Evolutionary conservation across 352 stramenopile species (phyloP).

Genomic region (Phytophthora cactorum): DNA sequence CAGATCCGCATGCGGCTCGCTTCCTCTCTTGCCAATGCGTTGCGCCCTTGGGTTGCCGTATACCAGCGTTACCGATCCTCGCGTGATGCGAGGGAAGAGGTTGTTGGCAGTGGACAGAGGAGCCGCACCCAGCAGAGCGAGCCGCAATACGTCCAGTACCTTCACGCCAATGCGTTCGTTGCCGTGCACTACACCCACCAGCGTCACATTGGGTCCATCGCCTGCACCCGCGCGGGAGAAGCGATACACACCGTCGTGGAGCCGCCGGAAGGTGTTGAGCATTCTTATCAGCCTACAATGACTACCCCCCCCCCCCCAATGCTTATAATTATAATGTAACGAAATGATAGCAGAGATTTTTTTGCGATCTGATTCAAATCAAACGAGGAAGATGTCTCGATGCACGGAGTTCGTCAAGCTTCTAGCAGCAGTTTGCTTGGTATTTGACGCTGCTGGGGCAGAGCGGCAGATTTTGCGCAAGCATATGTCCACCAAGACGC

Average conservation of each 20-base stretch:
- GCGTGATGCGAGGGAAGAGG: constrained; percentile 36
- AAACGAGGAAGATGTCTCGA: constrained; percentile 10
- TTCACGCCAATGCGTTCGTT: constrained; percentile 78
- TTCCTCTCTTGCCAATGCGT: constrained; percentile 59
- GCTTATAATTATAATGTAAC: not conserved
- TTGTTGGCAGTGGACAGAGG: constrained; percentile 23
- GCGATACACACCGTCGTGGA: constrained; percentile 53
- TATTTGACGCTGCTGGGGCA: constrained; percentile 6
- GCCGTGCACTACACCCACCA: constrained; percentile 74
- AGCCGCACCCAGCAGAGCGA: constrained; percentile 43
- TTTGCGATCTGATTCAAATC: not conserved
- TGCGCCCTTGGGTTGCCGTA: constrained; percentile 70
- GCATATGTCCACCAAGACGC: constrained; percentile 86
- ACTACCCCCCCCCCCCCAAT: too few species aligned
- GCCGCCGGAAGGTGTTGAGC: constrained; percentile 42
- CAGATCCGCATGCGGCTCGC: constrained; percentile 57
- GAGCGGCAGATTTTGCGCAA: constrained; percentile 42
- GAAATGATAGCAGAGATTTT: constrained; percentile 14
- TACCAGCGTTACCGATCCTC: constrained; percentile 57
- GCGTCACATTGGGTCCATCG: constrained; percentile 52
- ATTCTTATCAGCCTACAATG: not conserved
- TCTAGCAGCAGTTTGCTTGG: constrained; percentile 2
- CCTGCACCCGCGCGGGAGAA: constrained; percentile 35
- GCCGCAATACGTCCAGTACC: constrained; percentile 65
- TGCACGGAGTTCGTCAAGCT: constrained; percentile 5